Percentiles rank a stretch among this genome's conserved stretches.
Evolutionary conservation across 352 stramenopile genomes (phyloP).

Genomic region (Pythium pyrilobum): DNA sequence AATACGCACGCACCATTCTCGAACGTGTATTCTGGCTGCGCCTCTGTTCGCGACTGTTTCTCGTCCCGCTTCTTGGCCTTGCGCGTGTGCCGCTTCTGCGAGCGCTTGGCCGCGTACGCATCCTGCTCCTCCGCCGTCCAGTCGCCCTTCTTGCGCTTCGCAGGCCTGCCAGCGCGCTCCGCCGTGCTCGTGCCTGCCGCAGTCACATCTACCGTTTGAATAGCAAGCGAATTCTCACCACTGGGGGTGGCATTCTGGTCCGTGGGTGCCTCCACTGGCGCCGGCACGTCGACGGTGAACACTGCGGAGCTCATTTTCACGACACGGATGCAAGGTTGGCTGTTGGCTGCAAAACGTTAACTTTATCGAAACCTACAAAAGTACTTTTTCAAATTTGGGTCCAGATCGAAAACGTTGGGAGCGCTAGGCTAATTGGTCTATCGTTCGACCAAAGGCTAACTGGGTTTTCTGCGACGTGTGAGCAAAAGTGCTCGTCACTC

Average conservation of each 20-base stretch:
- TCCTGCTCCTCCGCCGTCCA: conserved; percentile 18
- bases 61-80: conserved; percentile 47
- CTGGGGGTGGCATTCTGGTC: too few species aligned
- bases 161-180: too few species aligned
- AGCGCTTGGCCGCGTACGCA: conserved; percentile 15
- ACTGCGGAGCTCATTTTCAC: neutral
- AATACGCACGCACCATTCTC: conserved; percentile 31
- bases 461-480: conserved; percentile 19
- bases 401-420: neutral
- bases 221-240: too few species aligned
- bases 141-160: conserved; percentile 22
- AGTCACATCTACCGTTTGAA: neutral
- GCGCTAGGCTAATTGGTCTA: too few species aligned
- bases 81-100: conserved; percentile 50
- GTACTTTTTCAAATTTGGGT: neutral
- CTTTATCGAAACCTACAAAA: conserved; percentile 8
- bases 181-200: too few species aligned
- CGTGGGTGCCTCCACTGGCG: neutral
- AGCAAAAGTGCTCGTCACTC: conserved; percentile 27
- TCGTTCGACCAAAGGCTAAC: too few species aligned
- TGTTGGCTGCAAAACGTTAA: neutral
- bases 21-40: conserved; percentile 52
- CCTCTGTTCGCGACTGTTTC: conserved; percentile 5
- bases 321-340: neutral
- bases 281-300: neutral